Percentiles rank a stretch among this genome's conserved stretches.
Conservation (phyloP, 441 rosid species). For the Mallotus japonicus region DNA sequence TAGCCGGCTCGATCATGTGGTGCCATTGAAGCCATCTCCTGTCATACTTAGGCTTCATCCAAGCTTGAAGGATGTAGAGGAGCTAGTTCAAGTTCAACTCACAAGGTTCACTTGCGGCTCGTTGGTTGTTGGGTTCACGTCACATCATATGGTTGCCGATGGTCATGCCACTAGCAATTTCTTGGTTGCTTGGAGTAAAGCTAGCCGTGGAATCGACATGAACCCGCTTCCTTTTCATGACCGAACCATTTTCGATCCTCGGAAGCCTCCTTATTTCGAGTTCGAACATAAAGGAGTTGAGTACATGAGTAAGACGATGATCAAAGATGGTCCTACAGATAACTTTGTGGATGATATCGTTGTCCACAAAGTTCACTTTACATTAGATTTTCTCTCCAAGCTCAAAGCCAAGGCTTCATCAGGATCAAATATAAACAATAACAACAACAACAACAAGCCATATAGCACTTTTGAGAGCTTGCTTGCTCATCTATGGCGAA, state of each 20-base stretch:
- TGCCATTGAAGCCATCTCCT: constrained; percentile 22
- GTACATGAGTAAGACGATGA: neutral
- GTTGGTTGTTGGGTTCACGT: constrained; percentile 11
- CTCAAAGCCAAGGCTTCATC: neutral
- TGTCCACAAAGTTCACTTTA: constrained; percentile 19
- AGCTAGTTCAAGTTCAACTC: constrained; percentile 17
- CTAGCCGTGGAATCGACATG: constrained; percentile 12
- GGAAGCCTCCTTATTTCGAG: neutral
- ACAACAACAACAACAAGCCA: neutral
- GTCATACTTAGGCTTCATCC: constrained; percentile 18
- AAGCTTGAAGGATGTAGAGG: constrained; percentile 15
- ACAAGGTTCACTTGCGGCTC: constrained; percentile 22
- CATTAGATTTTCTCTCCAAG: constrained; percentile 16
- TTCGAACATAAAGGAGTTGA: constrained; percentile 16
- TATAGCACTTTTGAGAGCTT: constrained; percentile 20
- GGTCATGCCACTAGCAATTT: constrained; percentile 20
- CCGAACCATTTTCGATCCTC: constrained; percentile 5
- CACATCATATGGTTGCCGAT: constrained; percentile 15
- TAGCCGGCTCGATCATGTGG: neutral
- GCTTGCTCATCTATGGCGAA: constrained; percentile 22
- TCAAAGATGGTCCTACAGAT: neutral
- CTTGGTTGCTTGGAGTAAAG: constrained; percentile 19
- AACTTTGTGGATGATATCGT: constrained; percentile 10
- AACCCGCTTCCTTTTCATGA: constrained; percentile 8
- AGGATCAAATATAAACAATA: neutral